A percentile compares a stretch with the other conserved stretches of the same genome.
phyloP scores from a whole-genome alignment of 2,329 filamentous ascomycete genomes.

The Claviceps spartinae region DNA sequence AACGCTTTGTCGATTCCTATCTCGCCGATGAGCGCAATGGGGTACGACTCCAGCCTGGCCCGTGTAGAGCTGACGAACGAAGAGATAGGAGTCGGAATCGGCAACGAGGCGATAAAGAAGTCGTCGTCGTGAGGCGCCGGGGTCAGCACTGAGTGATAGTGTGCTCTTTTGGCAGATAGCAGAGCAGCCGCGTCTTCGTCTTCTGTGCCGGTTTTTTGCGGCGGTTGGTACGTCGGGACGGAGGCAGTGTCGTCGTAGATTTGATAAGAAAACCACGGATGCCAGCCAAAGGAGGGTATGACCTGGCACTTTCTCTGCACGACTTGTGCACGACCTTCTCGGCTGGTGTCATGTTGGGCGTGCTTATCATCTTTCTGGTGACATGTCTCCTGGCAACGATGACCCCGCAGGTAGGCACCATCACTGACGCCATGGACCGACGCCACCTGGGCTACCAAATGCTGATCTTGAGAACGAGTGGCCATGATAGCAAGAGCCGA shows the following conservation, averaged over 20 bases:
- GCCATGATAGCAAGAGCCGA: conserved; percentile 61
- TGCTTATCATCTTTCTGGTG: not conserved
- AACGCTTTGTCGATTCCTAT: conserved; percentile 68
- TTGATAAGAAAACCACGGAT: conserved; percentile 75
- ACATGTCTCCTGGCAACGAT: not conserved
- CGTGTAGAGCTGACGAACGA: conserved; percentile 43
- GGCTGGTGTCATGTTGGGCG: not conserved
- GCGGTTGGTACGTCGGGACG: conserved; percentile 21
- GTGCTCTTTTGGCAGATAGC: conserved; percentile 30
- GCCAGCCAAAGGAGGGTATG: conserved; percentile 72
- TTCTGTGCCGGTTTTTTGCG: conserved; percentile 7
- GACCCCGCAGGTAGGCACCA: not conserved
- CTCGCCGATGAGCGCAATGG: conserved; percentile 59
- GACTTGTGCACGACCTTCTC: not conserved
- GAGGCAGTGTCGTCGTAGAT: conserved; percentile 47
- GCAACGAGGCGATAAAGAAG: conserved; percentile 40
- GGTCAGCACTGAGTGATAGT: conserved; percentile 57
- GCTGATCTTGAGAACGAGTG: conserved; percentile 61
- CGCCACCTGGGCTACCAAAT: conserved; percentile 52
- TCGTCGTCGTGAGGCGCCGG: conserved; percentile 29
- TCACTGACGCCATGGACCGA: conserved; percentile 35
- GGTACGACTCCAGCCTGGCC: conserved; percentile 39
- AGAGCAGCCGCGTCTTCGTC: conserved; percentile 10
- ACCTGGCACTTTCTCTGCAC: conserved; percentile 12
- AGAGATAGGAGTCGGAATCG: conserved; percentile 46